Conservation (phyloP, 1,139 yeast genomes). For the Scheffersomyces insectosa region DNA sequence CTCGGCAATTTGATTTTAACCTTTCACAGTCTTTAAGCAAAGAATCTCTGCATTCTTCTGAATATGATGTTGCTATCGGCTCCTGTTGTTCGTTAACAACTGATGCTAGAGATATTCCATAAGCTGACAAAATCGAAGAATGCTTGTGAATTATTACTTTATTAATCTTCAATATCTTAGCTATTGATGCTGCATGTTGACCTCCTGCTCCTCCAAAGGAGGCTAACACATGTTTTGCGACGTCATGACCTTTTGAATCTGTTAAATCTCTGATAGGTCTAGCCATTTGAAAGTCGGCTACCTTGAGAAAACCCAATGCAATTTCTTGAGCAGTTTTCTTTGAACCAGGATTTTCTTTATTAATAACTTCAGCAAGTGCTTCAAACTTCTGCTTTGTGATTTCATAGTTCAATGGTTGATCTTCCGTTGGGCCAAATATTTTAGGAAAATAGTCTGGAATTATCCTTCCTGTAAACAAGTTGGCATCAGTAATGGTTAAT, state of each 20-base stretch:
- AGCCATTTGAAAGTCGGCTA: conserved; percentile 23
- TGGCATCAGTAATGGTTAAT: conserved; percentile 57
- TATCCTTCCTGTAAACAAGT: conserved; percentile 50
- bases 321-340: conserved; percentile 24
- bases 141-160: conserved; percentile 20
- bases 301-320: conserved; percentile 22
- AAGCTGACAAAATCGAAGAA: conserved; percentile 22
- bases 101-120: conserved; percentile 22
- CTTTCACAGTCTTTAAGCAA: conserved; percentile 12
- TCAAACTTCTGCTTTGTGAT: conserved; percentile 38
- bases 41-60: conserved; percentile 8
- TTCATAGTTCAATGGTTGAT: conserved; percentile 46
- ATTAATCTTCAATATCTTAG: conserved; percentile 19
- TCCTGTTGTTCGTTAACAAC: conserved; percentile 20
- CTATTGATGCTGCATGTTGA: conserved; percentile 21
- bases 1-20: conserved; percentile 8
- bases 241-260: conserved; percentile 23
- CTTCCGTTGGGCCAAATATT: conserved; percentile 54
- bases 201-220: conserved; percentile 27
- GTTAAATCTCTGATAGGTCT: conserved; percentile 22
- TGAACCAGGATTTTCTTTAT: conserved; percentile 31
- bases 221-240: conserved; percentile 19
- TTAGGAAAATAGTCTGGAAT: conserved; percentile 52
- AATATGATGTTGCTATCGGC: conserved; percentile 15
- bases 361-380: conserved; percentile 40